phyloP scores from a whole-genome alignment of 2,329 filamentous ascomycete species.

The Paracorniculantispora psalliotae region DNA sequence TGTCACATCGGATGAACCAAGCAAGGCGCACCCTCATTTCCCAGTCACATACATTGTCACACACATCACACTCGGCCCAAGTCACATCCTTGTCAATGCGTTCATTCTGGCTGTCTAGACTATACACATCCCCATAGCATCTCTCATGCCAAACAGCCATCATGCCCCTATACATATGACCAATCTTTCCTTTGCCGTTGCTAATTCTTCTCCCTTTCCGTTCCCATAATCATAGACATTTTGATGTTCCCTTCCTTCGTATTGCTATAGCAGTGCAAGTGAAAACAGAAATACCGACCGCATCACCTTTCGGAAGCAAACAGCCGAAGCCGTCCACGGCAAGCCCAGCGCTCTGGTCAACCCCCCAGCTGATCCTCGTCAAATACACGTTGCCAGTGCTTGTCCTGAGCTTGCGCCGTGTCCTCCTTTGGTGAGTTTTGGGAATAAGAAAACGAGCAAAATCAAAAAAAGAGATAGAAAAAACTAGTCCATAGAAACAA shows the following conservation, averaged over 20 bases:
- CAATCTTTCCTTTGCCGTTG: slow-evolving; percentile 14
- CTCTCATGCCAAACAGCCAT: slow-evolving; percentile 13
- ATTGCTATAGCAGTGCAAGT: slow-evolving; percentile 11
- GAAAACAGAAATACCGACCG: slow-evolving; percentile 14
- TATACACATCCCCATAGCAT: slow-evolving; percentile 10
- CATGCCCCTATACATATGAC: slow-evolving; percentile 13
- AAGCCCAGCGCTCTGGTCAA: not conserved
- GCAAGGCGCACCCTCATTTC: too few species aligned
- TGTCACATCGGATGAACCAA: too few species aligned
- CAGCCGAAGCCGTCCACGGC: slow-evolving; percentile 11
- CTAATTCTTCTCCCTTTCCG: slow-evolving; percentile 12
- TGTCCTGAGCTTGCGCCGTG: not conserved
- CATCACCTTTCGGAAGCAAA: slow-evolving; percentile 9
- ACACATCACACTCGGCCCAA: too few species aligned
- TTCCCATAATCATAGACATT: slow-evolving; percentile 11
- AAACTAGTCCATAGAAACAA: slow-evolving; percentile 16
- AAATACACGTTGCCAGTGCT: slow-evolving; percentile 4
- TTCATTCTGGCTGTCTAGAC: slow-evolving; percentile 15
- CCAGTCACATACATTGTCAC: not conserved
- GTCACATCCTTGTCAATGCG: slow-evolving; percentile 8
- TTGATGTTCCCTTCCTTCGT: slow-evolving; percentile 11
- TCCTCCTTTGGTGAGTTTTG: slow-evolving; percentile 8
- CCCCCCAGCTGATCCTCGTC: not conserved
- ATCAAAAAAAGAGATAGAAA: slow-evolving; percentile 13
- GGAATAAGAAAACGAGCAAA: slow-evolving; percentile 15